These are phyloP conservation scores for Dactylellina leptospora DNA, from an alignment of 2,329 filamentous ascomycete species.

Conservation along the genomic window DNA sequence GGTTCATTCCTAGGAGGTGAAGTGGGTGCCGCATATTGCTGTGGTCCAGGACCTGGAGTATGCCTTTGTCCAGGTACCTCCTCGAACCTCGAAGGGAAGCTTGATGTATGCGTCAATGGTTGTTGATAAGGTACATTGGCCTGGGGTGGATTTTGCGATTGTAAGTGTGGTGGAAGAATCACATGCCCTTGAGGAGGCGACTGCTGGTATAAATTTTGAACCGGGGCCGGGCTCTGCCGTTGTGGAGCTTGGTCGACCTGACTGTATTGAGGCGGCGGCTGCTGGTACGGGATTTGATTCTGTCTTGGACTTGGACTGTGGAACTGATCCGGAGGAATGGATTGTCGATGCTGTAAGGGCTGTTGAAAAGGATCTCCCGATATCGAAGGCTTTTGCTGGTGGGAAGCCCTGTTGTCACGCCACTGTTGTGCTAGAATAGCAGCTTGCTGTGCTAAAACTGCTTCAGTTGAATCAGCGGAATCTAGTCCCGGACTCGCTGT, in stretches of 20 bases:
- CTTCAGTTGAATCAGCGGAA: constrained; percentile 26
- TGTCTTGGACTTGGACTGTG: constrained; percentile 12
- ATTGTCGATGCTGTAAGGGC: constrained; percentile 28
- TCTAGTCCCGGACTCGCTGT: constrained; percentile 5
- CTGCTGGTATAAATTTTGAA: constrained; percentile 21
- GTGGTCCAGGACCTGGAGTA: constrained; percentile 14
- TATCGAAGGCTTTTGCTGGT: constrained; percentile 2
- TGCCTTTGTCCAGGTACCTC: constrained; percentile 14
- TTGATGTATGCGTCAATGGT: constrained; percentile 10
- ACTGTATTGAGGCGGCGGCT: constrained; percentile 15
- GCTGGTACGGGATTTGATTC: constrained; percentile 23
- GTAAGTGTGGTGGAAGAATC: constrained; percentile 2
- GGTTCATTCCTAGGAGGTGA: constrained; percentile 38
- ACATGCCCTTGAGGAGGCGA: constrained; percentile 10
- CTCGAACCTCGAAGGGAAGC: constrained; percentile 29
- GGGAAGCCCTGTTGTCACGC: constrained; percentile 13
- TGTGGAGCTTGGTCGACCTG: neutral
- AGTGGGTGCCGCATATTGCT: constrained; percentile 14
- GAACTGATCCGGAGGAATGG: constrained; percentile 21
- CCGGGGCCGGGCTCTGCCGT: constrained; percentile 8
- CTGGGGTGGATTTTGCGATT: constrained; percentile 26
- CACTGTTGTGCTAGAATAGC: constrained; percentile 48
- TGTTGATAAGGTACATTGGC: constrained; percentile 13
- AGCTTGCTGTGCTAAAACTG: constrained; percentile 40
- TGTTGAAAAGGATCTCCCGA: constrained; percentile 7